A percentile compares a stretch with the other conserved stretches of the same genome.
Conservation (phyloP, 1,139 yeast genomes). For the Insectozyma bohioensis region DNA sequence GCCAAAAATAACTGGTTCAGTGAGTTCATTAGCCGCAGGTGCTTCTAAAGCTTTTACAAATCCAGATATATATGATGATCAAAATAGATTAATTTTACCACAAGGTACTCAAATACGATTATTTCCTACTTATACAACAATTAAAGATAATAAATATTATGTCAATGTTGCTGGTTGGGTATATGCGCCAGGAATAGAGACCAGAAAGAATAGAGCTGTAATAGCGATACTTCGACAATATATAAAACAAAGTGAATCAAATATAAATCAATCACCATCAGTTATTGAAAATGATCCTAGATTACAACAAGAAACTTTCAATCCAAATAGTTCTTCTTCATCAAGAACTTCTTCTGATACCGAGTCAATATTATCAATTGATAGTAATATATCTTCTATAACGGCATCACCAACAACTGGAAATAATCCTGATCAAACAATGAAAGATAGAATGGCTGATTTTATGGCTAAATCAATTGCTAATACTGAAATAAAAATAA, state of each 20-base stretch:
- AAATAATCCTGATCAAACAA: slow-evolving; percentile 30
- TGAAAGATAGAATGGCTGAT: slow-evolving; percentile 57
- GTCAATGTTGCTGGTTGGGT: slow-evolving; percentile 77
- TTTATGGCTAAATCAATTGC: slow-evolving; percentile 62
- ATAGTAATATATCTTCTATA: not conserved
- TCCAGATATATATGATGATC: slow-evolving; percentile 26
- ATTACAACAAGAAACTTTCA: slow-evolving; percentile 28
- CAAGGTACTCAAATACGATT: slow-evolving; percentile 38
- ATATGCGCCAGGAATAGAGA: slow-evolving; percentile 66
- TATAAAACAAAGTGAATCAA: slow-evolving; percentile 40
- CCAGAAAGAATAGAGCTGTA: slow-evolving; percentile 68
- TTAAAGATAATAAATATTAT: slow-evolving; percentile 34
- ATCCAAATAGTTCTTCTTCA: slow-evolving; percentile 11
- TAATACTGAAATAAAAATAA: slow-evolving; percentile 49
- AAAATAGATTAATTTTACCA: slow-evolving; percentile 36
- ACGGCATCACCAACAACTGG: slow-evolving; percentile 3
- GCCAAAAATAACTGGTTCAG: slow-evolving; percentile 50
- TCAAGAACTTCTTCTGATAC: slow-evolving; percentile 18
- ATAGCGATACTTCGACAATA: slow-evolving; percentile 70
- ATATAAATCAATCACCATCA: slow-evolving; percentile 22
- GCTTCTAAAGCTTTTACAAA: slow-evolving; percentile 40
- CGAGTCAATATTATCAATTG: slow-evolving; percentile 18
- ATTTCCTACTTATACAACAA: slow-evolving; percentile 67
- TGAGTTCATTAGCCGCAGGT: slow-evolving; percentile 50
- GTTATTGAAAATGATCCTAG: slow-evolving; percentile 29